Base-by-base conservation (phyloP, 805 yeast genomes). In the Saccharomycopsis schoenii region DNA sequence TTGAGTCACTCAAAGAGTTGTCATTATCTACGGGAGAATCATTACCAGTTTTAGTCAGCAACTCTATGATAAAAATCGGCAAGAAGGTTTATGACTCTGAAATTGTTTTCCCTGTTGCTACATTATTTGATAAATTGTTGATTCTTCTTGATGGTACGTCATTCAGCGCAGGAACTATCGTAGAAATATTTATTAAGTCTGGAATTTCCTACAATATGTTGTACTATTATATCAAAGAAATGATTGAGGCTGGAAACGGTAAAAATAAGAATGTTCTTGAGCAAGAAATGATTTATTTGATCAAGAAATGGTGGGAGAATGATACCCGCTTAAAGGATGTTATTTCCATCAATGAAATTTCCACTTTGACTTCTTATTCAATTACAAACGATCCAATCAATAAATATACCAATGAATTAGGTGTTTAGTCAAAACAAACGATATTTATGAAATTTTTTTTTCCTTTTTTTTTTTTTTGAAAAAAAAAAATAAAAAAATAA, bases 51-150 rank as follows among this genome's bases (percentile, higher is more conserved):
- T 39, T 34, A 17, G 58, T 61, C 1, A 43, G 61, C 25, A 64
- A 64, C 39, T 55, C 69, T 58, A 59, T 76, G 55, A 67, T 76
- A 9, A 69, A 73, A 17, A 72, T 86, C 58, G 97, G 96, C 0
- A 76, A 81, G 62, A 82, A 81, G 68, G 76, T 90, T 57, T 77
- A 82, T 59, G 80, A 81, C 25, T 83, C 88, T 51, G 96, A 90
- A 67, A 78, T 83, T 68, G 87, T 91, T 2, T 90, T 92, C 76
- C 96, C 97, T 19, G 78, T 88, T 6, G 82, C 82, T 65, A 85
- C 83, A 60, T 76, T 92, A 56, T 76, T 89, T 66, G 86, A 88
- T 62, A 76, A 86, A 63, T 74, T 89, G 56, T 78, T 85, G 65
- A 81, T 80, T 65, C 78, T 83, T 66, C 75, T 86, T 50, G 70